Conservation (phyloP, 2,329 filamentous ascomycete genomes). For the Cladosporium cucumerinum region DNA sequence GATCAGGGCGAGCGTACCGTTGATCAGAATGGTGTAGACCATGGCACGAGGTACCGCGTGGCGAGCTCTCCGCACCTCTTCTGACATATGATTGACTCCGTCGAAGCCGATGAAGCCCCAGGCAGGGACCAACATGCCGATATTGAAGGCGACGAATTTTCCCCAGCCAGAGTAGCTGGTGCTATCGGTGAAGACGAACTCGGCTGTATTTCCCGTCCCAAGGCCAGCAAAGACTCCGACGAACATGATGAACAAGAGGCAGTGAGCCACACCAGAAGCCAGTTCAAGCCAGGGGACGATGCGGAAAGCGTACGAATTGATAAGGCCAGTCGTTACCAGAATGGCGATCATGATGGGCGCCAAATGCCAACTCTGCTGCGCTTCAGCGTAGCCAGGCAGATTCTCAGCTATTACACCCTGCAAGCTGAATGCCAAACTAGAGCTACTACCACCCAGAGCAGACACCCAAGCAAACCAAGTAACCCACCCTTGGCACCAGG, state of each 20-base stretch:
- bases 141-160: slow-evolving; percentile 11
- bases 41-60: slow-evolving; percentile 32
- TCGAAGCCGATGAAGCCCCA: slow-evolving; percentile 17
- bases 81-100: slow-evolving; percentile 35
- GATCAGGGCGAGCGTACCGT: slow-evolving; percentile 37
- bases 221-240: slow-evolving; percentile 16
- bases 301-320: slow-evolving; percentile 37
- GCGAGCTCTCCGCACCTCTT: slow-evolving; percentile 40
- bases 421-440: slow-evolving; percentile 24
- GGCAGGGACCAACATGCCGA: slow-evolving; percentile 14
- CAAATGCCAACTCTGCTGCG: slow-evolving; percentile 37
- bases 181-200: slow-evolving; percentile 17
- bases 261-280: slow-evolving; percentile 18
- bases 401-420: slow-evolving; percentile 29
- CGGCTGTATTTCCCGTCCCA: slow-evolving; percentile 11
- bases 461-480: slow-evolving; percentile 42
- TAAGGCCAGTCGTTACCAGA: slow-evolving; percentile 30
- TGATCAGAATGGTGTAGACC: slow-evolving; percentile 42
- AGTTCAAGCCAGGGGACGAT: slow-evolving; percentile 29
- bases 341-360: slow-evolving; percentile 38
- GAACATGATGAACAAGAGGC: slow-evolving; percentile 19
- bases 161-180: slow-evolving; percentile 11
- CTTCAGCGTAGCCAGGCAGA: slow-evolving; percentile 28
- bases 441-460: slow-evolving; percentile 35
- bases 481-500: slow-evolving; percentile 35